A percentile compares a stretch with the other conserved stretches of the same genome.
Conservation (phyloP, 2,329 filamentous ascomycete genomes). For the Arthrocladium fulminans region DNA sequence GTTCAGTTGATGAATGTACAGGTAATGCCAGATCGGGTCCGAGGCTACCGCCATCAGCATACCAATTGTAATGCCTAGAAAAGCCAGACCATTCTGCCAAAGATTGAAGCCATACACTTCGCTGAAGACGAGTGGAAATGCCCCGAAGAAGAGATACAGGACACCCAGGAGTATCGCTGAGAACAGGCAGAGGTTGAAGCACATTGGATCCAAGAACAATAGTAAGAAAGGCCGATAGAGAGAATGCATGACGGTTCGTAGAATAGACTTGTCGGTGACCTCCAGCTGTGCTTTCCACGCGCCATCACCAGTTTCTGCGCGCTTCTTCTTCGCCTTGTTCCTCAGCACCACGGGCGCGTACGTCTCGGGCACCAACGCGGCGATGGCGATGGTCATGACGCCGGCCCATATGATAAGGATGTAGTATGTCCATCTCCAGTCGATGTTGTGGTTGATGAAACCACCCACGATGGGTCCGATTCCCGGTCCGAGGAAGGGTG, state of each 20-base stretch:
- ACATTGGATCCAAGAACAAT: conserved; percentile 36
- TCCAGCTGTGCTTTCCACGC: conserved; percentile 65
- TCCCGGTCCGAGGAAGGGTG: conserved; percentile 52
- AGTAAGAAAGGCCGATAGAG: conserved; percentile 45
- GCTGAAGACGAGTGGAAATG: conserved; percentile 35
- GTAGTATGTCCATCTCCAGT: conserved; percentile 72
- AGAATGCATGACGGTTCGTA: conserved; percentile 45
- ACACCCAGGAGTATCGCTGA: conserved; percentile 34
- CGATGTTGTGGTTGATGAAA: conserved; percentile 61
- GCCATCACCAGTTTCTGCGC: conserved; percentile 62
- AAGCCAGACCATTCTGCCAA: conserved; percentile 27
- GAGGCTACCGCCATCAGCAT: conserved; percentile 39
- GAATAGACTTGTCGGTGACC: conserved; percentile 55
- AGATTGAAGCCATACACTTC: conserved; percentile 32
- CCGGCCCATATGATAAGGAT: conserved; percentile 66
- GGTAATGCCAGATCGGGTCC: conserved; percentile 39
- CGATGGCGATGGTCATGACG: conserved; percentile 50
- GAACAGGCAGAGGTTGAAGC: conserved; percentile 34
- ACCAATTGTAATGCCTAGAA: conserved; percentile 43
- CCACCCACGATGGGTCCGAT: conserved; percentile 21
- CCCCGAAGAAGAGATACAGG: conserved; percentile 36
- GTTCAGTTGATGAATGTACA: conserved; percentile 34
- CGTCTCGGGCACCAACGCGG: conserved; percentile 68
- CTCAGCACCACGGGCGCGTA: conserved; percentile 65
- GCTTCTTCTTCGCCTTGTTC: conserved; percentile 56